Evolutionary conservation across 2,329 filamentous ascomycete species (phyloP), one percentile per base, ranked within the genome.

Genomic region (Colletotrichum sp.): DNA sequence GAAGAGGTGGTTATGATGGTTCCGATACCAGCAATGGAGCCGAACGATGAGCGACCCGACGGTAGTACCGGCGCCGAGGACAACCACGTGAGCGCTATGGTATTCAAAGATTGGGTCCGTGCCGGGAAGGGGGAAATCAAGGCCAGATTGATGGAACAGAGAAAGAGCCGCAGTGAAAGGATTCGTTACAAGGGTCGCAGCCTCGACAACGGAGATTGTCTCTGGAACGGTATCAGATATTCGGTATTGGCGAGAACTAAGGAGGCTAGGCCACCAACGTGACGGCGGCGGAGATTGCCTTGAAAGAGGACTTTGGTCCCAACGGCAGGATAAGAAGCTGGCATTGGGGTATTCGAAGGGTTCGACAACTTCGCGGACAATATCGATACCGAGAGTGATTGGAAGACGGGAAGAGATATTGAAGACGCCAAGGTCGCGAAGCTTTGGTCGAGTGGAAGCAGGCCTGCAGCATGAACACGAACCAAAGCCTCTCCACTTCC

Each of bases 161-260:
- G 62, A 75, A 75, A 73, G 70, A 75, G 73, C 69, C 56, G 9
- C 26, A 58, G 64, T 58, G 26, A 28, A 58, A 6, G 38, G 21
- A 21, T 58, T 28, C n/a, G 64, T 38, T 8, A 56, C 18, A 12
- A 48, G 3, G 3, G 18, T 48, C 7, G 62, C 18, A 18, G 62
- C 24, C 30, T 67, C 15, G 13, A 26, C 15, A 24, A n/a, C 32
- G n/a, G 26, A 8, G 8, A 26, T 26, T 21, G 2, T 21, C 30
- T n/a, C 34, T 3, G 52, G 21, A 34, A 64, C 10, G 6, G n/a
- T 10, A 26, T 16, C 13, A 15, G 28, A 18, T 6, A 1, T 55
- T 8, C 3, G 5, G 32, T 4, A 9, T 55, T 32, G 7, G n/a
- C 21, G 8, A 52, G 24, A 13, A 66, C 26, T n/a, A 34, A 28